Percentiles rank a stretch among this genome's conserved stretches.
These are phyloP conservation scores for Chaetoceros muelleri DNA, from an alignment of 108 stramenopile genomes.

Conservation along the genomic window DNA sequence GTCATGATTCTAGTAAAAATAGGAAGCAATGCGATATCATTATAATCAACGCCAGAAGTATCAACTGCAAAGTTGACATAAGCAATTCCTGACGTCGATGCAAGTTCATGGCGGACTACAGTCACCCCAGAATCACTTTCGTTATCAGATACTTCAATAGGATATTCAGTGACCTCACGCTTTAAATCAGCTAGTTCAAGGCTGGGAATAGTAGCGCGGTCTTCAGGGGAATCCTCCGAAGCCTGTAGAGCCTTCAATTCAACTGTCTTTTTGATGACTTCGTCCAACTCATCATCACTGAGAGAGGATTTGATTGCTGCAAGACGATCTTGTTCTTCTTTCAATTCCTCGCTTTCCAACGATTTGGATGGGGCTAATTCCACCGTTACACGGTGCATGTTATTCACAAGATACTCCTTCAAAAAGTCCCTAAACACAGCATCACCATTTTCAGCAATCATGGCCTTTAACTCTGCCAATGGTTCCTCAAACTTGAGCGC, in stretches of 20 bases:
- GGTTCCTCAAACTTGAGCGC: slow-evolving; percentile 88
- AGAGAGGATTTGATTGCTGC: slow-evolving; percentile 73
- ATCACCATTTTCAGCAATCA: slow-evolving; percentile 64
- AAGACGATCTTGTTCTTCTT: slow-evolving; percentile 70
- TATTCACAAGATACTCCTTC: slow-evolving; percentile 67
- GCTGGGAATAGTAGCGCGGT: slow-evolving; percentile 84
- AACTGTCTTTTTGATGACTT: slow-evolving; percentile 70
- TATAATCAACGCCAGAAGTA: slow-evolving; percentile 59
- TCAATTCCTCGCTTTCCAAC: slow-evolving; percentile 66
- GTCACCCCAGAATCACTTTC: slow-evolving; percentile 68
- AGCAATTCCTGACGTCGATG: slow-evolving; percentile 87
- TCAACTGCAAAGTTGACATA: slow-evolving; percentile 83
- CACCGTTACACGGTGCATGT: slow-evolving; percentile 86
- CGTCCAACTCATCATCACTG: slow-evolving; percentile 63
- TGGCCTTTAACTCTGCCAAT: slow-evolving; percentile 75
- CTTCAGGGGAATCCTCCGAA: slow-evolving; percentile 87
- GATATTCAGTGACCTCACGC: slow-evolving; percentile 78
- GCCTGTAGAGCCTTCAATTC: slow-evolving; percentile 84
- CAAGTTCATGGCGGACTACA: slow-evolving; percentile 77
- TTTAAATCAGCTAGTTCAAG: slow-evolving; percentile 83
- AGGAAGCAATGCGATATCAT: slow-evolving; percentile 83
- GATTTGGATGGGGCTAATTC: slow-evolving; percentile 86
- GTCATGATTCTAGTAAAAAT: slow-evolving; percentile 80
- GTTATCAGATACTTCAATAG: slow-evolving; percentile 74
- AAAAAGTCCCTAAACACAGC: slow-evolving; percentile 82